A percentile compares a stretch with the other conserved stretches of the same genome.
These are phyloP conservation scores for Tephrocybe sp. DNA, from an alignment of 768 basidiomycete species.

Conservation along the genomic window DNA sequence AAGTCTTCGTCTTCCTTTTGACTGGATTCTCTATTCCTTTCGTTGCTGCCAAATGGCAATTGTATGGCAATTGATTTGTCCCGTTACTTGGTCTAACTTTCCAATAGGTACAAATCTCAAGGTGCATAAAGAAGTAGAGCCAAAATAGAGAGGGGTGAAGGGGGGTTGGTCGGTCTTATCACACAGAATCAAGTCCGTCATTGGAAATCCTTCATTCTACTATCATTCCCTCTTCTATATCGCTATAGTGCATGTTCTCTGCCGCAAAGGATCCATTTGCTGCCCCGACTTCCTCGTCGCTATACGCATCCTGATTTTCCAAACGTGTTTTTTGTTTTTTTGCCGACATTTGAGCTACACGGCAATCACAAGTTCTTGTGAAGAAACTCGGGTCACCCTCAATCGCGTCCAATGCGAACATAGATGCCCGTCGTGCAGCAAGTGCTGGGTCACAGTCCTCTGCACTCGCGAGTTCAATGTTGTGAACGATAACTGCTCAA, in stretches of 20 bases:
- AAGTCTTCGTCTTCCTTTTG: conserved; percentile 46
- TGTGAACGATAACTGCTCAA: conserved; percentile 64
- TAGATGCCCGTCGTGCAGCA: conserved; percentile 62
- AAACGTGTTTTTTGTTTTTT: conserved; percentile 27
- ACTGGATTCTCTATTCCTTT: conserved; percentile 71
- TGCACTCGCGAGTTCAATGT: conserved; percentile 59
- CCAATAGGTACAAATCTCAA: conserved; percentile 43
- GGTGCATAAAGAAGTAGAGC: conserved; percentile 17
- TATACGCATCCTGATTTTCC: conserved; percentile 19
- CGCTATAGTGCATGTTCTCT: conserved; percentile 5
- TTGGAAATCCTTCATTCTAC: too few species aligned
- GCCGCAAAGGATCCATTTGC: conserved; percentile 1
- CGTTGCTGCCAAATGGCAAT: conserved; percentile 56
- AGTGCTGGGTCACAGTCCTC: conserved; percentile 47
- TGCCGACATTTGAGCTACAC: conserved; percentile 40
- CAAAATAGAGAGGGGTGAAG: too few species aligned
- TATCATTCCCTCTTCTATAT: conserved; percentile 20
- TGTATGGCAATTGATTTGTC: conserved; percentile 48
- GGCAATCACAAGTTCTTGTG: conserved; percentile 67
- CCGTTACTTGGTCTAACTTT: conserved; percentile 4
- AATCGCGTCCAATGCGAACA: conserved; percentile 68
- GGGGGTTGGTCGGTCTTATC: too few species aligned
- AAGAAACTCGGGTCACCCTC: conserved; percentile 66
- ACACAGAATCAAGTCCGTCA: too few species aligned
- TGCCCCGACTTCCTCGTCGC: conserved; percentile 14